A percentile compares a stretch with the other conserved stretches of the same genome.
These are phyloP conservation scores for Polysphondylium violaceum DNA, from an alignment of 78 protist species.

Conservation along the genomic window DNA sequence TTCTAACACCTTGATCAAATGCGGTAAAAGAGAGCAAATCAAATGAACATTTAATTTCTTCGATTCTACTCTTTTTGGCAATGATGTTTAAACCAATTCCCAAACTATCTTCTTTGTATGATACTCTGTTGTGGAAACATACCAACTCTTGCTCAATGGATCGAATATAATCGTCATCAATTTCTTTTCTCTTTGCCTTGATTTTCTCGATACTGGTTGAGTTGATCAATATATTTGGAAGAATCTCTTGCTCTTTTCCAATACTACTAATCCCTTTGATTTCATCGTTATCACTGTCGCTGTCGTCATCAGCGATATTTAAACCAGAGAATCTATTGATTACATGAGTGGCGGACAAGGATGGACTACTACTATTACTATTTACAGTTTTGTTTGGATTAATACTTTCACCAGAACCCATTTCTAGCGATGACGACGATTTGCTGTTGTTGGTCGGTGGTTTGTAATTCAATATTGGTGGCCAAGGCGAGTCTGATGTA, in stretches of 20 bases:
- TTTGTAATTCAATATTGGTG: conserved; percentile 2
- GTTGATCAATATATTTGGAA: background rate
- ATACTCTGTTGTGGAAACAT: conserved; percentile 62
- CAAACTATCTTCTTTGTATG: conserved; percentile 65
- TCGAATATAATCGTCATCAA: conserved; percentile 19
- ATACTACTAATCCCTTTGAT: background rate
- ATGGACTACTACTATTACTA: background rate
- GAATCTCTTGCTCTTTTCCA: too few relatives aligned
- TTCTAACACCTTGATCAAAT: conserved; percentile 76
- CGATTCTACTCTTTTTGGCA: conserved; percentile 15
- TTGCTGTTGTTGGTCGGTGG: background rate
- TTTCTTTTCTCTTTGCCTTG: background rate
- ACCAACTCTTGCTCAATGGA: conserved; percentile 40
- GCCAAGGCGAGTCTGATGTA: conserved; percentile 19
- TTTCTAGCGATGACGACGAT: background rate
- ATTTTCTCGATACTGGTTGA: background rate
- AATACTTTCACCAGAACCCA: background rate
- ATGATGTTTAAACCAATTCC: conserved; percentile 55
- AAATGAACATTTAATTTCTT: conserved; percentile 44
- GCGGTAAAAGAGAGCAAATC: conserved; percentile 51
- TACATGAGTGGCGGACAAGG: background rate
- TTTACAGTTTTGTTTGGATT: background rate
- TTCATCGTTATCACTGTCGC: background rate
- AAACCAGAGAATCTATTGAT: background rate
- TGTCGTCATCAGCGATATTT: background rate